These are phyloP conservation scores for Daldinia caldariorum DNA, from an alignment of 495 filamentous ascomycete genomes.

Conservation along the genomic window DNA sequence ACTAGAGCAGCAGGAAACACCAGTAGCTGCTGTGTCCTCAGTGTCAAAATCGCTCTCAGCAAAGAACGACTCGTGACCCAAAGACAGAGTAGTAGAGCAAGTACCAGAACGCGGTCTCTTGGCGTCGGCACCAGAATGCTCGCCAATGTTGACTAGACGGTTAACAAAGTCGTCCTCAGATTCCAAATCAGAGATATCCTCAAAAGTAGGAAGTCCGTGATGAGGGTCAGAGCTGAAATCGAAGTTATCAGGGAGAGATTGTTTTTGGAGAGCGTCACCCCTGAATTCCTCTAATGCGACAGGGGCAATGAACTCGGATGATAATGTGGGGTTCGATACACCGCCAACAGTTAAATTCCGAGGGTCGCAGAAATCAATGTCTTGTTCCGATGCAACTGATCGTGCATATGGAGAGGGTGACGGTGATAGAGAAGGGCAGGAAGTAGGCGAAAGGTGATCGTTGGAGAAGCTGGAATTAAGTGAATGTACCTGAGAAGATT, in stretches of 20 bases:
- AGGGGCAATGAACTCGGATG: slow-evolving; percentile 70
- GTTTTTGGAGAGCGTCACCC: slow-evolving; percentile 61
- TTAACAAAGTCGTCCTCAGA: slow-evolving; percentile 90
- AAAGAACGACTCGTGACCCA: slow-evolving; percentile 79
- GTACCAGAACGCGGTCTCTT: slow-evolving; percentile 83
- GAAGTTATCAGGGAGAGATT: slow-evolving; percentile 61
- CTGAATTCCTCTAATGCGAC: slow-evolving; percentile 73
- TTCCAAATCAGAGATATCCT: slow-evolving; percentile 90
- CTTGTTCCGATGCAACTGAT: slow-evolving; percentile 72
- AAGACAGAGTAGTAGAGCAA: slow-evolving; percentile 67
- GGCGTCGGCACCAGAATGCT: slow-evolving; percentile 65
- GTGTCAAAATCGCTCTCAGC: slow-evolving; percentile 81
- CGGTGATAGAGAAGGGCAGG: slow-evolving; percentile 88
- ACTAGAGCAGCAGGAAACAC: slow-evolving; percentile 58
- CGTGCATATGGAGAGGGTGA: slow-evolving; percentile 83
- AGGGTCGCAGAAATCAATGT: slow-evolving; percentile 91
- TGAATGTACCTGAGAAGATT: slow-evolving; percentile 57
- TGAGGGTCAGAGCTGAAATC: slow-evolving; percentile 64
- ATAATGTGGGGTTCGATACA: slow-evolving; percentile 59
- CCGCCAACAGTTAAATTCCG: slow-evolving; percentile 85
- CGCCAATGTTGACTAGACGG: slow-evolving; percentile 74
- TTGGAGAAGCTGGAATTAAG: slow-evolving; percentile 69
- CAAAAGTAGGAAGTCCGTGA: slow-evolving; percentile 77
- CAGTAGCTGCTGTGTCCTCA: slow-evolving; percentile 67
- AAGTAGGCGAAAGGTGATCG: slow-evolving; percentile 74